Evolutionary conservation across 129 eudicot species (phyloP).

Genomic region (Deinandra increscens): DNA sequence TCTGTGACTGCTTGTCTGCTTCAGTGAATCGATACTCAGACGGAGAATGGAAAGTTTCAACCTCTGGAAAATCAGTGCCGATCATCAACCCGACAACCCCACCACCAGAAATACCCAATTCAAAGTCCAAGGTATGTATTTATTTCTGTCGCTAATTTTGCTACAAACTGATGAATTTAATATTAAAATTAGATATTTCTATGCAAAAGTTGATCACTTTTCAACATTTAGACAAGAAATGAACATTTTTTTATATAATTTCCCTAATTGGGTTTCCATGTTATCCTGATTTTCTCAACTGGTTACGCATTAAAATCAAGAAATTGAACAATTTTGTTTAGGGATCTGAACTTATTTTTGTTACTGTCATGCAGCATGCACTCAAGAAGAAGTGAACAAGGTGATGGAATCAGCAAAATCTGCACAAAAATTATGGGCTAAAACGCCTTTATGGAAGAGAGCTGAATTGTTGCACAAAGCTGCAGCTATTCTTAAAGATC

Average conservation of each 20-base stretch:
- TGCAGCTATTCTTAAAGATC: constrained; percentile 94
- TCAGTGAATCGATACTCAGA: no score
- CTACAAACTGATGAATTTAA: background rate
- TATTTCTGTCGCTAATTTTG: background rate
- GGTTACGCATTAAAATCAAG: constrained; percentile 11
- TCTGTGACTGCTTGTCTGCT: no score
- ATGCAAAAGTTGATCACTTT: no score
- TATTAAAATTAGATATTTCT: background rate
- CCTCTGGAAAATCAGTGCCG: constrained; percentile 80
- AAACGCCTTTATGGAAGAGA: constrained; percentile 95
- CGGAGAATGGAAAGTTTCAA: constrained; percentile 85
- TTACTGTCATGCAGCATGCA: constrained; percentile 60
- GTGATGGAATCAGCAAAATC: constrained; percentile 84
- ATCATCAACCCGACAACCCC: constrained; percentile 87
- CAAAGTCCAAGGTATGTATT: constrained; percentile 90
- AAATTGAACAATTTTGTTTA: background rate
- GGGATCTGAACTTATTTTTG: constrained; percentile 1
- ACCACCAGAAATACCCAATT: constrained; percentile 79
- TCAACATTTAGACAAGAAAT: background rate
- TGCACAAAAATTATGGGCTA: constrained; percentile 94
- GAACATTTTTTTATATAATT: constrained; percentile 5
- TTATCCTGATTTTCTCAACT: constrained; percentile 1
- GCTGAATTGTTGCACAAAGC: constrained; percentile 97
- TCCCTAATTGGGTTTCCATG: constrained; percentile 9
- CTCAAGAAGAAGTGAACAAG: constrained; percentile 98